A percentile compares a stretch with the other conserved stretches of the same genome.
These are phyloP conservation scores for Leptomonas pyrrhocoris DNA, from an alignment of 208 protist genomes.

Conservation along the genomic window DNA sequence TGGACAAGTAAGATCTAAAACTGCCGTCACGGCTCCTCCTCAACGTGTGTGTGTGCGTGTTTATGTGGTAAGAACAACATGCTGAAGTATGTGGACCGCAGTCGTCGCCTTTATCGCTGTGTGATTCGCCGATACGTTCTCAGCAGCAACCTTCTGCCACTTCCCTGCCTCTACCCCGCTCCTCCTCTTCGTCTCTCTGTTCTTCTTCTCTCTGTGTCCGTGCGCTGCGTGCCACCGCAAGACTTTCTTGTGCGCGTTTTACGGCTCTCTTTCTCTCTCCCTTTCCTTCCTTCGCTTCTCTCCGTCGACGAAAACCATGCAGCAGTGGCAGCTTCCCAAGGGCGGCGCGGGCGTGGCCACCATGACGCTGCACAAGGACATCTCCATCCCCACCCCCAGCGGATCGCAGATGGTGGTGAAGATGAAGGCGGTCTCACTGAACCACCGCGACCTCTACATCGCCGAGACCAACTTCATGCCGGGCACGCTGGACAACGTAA, in stretches of 20 bases:
- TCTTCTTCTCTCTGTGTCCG: background rate
- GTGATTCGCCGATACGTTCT: too few relatives aligned
- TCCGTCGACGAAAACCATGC: slow-evolving; percentile 9
- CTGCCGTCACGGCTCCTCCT: too few relatives aligned
- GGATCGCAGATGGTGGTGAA: slow-evolving; percentile 23
- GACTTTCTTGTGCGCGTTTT: too few relatives aligned
- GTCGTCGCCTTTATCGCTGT: too few relatives aligned
- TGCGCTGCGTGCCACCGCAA: too few relatives aligned
- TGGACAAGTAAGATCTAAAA: too few relatives aligned
- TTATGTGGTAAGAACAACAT: too few relatives aligned
- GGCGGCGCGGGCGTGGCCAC: slow-evolving; percentile 30
- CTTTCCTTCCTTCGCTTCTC: background rate
- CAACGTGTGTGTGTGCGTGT: too few relatives aligned
- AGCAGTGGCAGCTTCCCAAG: slow-evolving; percentile 39
- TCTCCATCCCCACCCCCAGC: slow-evolving; percentile 21
- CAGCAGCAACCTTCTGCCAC: background rate
- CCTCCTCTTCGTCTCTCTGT: background rate
- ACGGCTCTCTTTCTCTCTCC: slow-evolving; percentile 15
- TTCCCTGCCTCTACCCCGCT: background rate
- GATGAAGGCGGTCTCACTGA: slow-evolving; percentile 34
- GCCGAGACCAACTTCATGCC: slow-evolving; percentile 11
- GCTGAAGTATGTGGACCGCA: too few relatives aligned
- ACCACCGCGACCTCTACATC: slow-evolving; percentile 36
- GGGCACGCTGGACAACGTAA: slow-evolving; percentile 26
- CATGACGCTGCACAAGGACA: slow-evolving; percentile 20